A percentile compares a stretch with the other conserved stretches of the same genome.
phyloP scores from a whole-genome alignment of 768 basidiomycete species.

The Phylloporus rhodoxanthus region DNA sequence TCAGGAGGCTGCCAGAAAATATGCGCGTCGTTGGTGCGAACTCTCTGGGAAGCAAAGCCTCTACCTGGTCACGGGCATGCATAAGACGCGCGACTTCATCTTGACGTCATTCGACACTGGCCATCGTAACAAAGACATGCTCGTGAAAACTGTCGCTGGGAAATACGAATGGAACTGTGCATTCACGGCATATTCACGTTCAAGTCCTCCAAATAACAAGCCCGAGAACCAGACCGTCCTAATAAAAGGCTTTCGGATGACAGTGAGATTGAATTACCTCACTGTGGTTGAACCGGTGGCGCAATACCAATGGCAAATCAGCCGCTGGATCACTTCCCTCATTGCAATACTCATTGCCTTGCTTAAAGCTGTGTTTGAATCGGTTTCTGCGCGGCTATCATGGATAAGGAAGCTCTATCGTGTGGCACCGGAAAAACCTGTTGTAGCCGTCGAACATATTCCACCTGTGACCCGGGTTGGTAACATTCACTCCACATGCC shows the following conservation, averaged over 20 bases:
- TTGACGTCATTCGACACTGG: neutral
- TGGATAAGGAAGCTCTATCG: neutral
- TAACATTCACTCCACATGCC: neutral
- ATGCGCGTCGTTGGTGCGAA: neutral
- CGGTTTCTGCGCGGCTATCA: neutral
- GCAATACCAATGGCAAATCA: neutral
- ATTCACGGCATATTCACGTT: neutral
- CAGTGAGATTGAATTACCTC: neutral
- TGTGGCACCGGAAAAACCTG: neutral
- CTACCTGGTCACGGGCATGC: neutral
- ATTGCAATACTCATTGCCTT: neutral
- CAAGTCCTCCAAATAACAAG: neutral
- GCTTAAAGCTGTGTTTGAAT: neutral
- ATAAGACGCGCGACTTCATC: neutral
- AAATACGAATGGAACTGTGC: neutral
- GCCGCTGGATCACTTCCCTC: neutral
- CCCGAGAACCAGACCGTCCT: conserved; percentile 9
- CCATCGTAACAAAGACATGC: neutral
- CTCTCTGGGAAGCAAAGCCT: neutral
- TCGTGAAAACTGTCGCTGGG: neutral
- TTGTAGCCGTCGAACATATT: neutral
- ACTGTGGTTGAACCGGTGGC: neutral
- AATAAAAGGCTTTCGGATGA: conserved; percentile 8
- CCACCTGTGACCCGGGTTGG: neutral
- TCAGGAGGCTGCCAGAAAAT: neutral